phyloP scores from a whole-genome alignment of 2,329 filamentous ascomycete genomes.

The Neurospora sp. region DNA sequence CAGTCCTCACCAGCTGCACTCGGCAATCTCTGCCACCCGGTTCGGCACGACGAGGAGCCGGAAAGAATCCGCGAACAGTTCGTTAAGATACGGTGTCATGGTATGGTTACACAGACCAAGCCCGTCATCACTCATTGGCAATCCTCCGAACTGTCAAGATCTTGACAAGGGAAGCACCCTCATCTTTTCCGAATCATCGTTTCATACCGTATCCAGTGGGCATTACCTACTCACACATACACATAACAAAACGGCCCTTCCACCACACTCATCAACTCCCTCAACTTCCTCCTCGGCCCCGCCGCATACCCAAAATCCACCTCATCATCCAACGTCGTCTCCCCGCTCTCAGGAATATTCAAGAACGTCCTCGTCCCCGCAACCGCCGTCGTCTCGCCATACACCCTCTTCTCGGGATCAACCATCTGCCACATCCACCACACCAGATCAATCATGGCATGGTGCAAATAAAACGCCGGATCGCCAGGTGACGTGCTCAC shows the following conservation, averaged over 20 bases:
- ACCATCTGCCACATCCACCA: slow-evolving; percentile 19
- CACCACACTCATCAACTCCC: background rate
- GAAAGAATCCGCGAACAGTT: background rate
- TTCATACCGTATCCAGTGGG: too few relatives aligned
- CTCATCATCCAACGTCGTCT: background rate
- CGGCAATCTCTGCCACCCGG: background rate
- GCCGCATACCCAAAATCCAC: background rate
- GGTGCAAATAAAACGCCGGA: slow-evolving; percentile 22
- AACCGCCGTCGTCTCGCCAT: background rate
- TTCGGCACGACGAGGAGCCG: background rate
- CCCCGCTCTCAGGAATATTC: background rate
- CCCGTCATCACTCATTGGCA: too few relatives aligned
- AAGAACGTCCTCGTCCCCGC: background rate
- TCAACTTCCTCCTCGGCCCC: background rate
- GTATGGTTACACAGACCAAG: background rate
- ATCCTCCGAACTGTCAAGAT: too few relatives aligned
- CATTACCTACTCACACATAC: background rate
- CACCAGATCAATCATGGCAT: slow-evolving; percentile 9
- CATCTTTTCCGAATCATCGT: too few relatives aligned
- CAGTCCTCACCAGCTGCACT: background rate
- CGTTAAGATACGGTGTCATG: background rate
- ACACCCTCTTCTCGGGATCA: slow-evolving; percentile 1
- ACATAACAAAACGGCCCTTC: background rate
- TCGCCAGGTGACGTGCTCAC: slow-evolving; percentile 13
- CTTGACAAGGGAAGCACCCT: too few relatives aligned